Evolutionary conservation across 345 rosid species (phyloP).

Genomic region (Euclidium syriacum): DNA sequence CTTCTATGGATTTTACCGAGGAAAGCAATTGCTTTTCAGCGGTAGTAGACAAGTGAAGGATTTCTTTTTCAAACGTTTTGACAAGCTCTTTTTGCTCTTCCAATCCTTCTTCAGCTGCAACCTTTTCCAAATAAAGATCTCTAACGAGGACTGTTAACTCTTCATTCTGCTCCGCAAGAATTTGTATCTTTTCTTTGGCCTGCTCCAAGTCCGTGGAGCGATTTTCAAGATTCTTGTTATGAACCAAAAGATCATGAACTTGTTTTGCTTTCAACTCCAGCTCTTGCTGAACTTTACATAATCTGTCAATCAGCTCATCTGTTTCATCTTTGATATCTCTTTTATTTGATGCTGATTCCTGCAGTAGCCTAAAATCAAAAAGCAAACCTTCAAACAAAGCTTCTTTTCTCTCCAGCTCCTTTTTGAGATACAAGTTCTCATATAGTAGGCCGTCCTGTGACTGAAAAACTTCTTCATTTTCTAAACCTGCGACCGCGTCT

Average conservation of each 20-base stretch:
- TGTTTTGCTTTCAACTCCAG: constrained; percentile 59
- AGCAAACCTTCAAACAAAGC: constrained; percentile 71
- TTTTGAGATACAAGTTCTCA: constrained; percentile 57
- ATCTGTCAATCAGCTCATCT: constrained; percentile 44
- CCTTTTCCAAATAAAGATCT: constrained; percentile 56
- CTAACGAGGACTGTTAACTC: constrained; percentile 59
- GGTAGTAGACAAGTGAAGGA: constrained; percentile 53
- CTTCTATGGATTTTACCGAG: constrained; percentile 46
- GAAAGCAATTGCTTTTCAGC: constrained; percentile 42
- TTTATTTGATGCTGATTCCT: constrained; percentile 73
- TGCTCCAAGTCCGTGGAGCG: constrained; percentile 41
- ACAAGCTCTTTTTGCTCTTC: constrained; percentile 68
- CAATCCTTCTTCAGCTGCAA: constrained; percentile 64
- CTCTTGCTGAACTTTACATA: constrained; percentile 51
- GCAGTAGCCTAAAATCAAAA: constrained; percentile 84
- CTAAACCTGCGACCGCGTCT: constrained; percentile 27
- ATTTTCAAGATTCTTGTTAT: constrained; percentile 49
- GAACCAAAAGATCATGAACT: constrained; percentile 51
- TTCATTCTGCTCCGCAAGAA: constrained; percentile 57
- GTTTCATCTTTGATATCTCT: constrained; percentile 71
- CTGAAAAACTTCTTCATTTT: constrained; percentile 28
- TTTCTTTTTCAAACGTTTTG: constrained; percentile 72
- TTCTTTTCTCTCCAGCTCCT: constrained; percentile 76
- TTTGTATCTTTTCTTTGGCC: constrained; percentile 49
- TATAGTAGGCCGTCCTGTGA: constrained; percentile 27